Evolutionary conservation across 2,329 filamentous ascomycete genomes (phyloP).

Genomic region (Tolypocladium ovalisporum): DNA sequence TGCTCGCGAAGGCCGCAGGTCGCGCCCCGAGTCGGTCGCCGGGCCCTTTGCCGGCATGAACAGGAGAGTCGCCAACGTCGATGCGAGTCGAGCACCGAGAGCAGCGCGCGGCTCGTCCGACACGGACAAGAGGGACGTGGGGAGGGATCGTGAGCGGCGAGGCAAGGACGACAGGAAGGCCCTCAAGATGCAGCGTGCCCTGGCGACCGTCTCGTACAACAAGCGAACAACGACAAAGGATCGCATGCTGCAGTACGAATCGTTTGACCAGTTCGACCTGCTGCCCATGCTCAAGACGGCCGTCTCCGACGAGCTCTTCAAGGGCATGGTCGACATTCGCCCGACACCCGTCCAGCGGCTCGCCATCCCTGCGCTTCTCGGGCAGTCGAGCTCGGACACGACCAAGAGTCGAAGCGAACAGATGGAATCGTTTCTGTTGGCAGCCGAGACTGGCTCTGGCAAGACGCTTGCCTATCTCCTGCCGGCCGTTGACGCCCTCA

Average conservation of each 20-base stretch:
- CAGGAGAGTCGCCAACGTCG: slow-evolving; percentile 33
- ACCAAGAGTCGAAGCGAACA: slow-evolving; percentile 27
- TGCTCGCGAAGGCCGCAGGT: slow-evolving; percentile 20
- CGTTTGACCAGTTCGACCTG: slow-evolving; percentile 72
- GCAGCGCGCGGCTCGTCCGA: slow-evolving; percentile 4
- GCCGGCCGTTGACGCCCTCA: slow-evolving; percentile 75
- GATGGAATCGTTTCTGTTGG: slow-evolving; percentile 56
- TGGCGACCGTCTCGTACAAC: slow-evolving; percentile 68
- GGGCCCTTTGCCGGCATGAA: slow-evolving; percentile 49
- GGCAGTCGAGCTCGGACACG: slow-evolving; percentile 28
- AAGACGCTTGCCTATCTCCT: slow-evolving; percentile 92
- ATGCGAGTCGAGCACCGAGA: slow-evolving; percentile 11
- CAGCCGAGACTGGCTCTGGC: slow-evolving; percentile 92
- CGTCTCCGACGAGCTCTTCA: slow-evolving; percentile 61
- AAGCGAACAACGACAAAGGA: slow-evolving; percentile 42
- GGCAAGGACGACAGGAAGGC: slow-evolving; percentile 49
- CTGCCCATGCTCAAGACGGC: slow-evolving; percentile 61
- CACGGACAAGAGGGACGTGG: slow-evolving; percentile 1
- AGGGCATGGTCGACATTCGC: slow-evolving; percentile 60
- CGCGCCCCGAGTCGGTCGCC: slow-evolving; percentile 25
- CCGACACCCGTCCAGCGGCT: slow-evolving; percentile 86
- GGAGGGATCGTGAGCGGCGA: slow-evolving; percentile 23
- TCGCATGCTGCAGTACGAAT: slow-evolving; percentile 55
- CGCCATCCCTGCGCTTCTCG: slow-evolving; percentile 72
- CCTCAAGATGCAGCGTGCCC: slow-evolving; percentile 82